A percentile compares a stretch with the other conserved stretches of the same genome.
phyloP scores from a whole-genome alignment of 1,284 basidiomycete genomes.

The Irpex sp. region DNA sequence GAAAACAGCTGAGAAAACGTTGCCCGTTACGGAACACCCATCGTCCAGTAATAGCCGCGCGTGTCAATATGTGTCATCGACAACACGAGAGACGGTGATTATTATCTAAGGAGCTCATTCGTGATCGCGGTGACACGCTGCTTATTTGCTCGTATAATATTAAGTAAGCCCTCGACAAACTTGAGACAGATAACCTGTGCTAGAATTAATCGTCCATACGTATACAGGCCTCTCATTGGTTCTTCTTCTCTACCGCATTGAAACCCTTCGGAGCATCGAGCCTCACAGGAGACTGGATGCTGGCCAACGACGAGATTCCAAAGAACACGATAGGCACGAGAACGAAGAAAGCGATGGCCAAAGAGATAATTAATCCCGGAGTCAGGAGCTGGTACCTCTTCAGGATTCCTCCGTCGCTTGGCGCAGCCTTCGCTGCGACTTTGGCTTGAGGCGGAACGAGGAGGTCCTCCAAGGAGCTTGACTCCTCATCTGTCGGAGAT shows the following conservation, averaged over 20 bases:
- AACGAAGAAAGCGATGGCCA: conserved; percentile 69
- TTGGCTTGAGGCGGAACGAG: background rate
- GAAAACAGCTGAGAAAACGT: background rate
- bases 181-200: too few species aligned
- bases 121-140: background rate
- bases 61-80: background rate
- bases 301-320: conserved; percentile 66
- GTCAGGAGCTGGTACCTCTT: conserved; percentile 77
- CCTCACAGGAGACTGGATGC: conserved; percentile 71
- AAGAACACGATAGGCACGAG: conserved; percentile 68
- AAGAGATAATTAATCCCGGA: conserved; percentile 69
- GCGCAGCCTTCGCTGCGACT: conserved; percentile 4
- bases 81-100: background rate
- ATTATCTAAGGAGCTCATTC: background rate
- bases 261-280: conserved; percentile 64
- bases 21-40: background rate
- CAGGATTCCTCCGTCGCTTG: conserved; percentile 58
- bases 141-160: background rate
- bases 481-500: conserved; percentile 24
- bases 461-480: conserved; percentile 15
- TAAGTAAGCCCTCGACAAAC: background rate
- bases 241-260: conserved; percentile 73
- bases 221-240: conserved; percentile 42
- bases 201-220: background rate
- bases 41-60: background rate